Percentiles rank a stretch among this genome's conserved stretches.
Evolutionary conservation across 2,329 filamentous ascomycete species (phyloP).

Genomic region (Pseudogymnoascus sp.): DNA sequence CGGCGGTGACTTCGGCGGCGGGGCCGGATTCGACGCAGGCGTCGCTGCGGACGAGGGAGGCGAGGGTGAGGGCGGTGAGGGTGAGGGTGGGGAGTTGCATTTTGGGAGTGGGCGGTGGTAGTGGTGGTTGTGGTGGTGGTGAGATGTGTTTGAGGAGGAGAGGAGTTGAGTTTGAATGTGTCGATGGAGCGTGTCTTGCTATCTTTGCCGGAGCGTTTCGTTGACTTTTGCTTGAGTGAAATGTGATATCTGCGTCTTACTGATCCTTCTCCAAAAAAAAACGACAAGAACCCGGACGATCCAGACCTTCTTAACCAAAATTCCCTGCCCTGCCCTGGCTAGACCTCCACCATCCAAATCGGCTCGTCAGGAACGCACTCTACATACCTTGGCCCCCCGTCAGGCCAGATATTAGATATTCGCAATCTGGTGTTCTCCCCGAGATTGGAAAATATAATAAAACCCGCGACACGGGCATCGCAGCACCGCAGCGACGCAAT

Average conservation of each 20-base stretch:
- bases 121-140: no score
- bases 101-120: background rate
- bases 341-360: background rate
- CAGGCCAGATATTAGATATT: background rate
- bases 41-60: slow-evolving; percentile 13
- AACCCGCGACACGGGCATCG: background rate
- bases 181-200: background rate
- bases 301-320: slow-evolving; percentile 1
- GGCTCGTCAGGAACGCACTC: background rate
- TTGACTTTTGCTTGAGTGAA: background rate
- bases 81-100: slow-evolving; percentile 14
- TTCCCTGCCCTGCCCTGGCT: background rate
- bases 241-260: background rate
- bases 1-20: slow-evolving; percentile 16
- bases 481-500: background rate
- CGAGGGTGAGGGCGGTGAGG: slow-evolving; percentile 5
- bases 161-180: background rate
- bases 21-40: slow-evolving; percentile 21
- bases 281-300: background rate
- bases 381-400: background rate
- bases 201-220: background rate
- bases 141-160: background rate
- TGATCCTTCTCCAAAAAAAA: background rate
- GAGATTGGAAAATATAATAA: background rate
- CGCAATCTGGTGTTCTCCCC: background rate